Conservation (phyloP, 768 basidiomycete species). For the Cystofilobasidium capitatum region DNA sequence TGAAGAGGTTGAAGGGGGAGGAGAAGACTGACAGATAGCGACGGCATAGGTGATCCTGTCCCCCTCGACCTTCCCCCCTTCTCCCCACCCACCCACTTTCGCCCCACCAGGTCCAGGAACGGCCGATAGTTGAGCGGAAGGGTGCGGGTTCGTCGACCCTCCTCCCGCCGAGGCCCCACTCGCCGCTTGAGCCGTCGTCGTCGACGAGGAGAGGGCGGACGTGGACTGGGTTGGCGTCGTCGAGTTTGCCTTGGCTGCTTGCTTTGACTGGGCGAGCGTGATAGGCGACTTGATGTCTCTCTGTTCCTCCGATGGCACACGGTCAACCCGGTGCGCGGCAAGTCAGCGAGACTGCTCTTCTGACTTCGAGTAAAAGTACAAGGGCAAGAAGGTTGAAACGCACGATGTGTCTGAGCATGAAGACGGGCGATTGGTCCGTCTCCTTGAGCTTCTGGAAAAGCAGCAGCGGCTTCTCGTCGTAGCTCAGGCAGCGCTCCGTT, state of each 20-base stretch:
- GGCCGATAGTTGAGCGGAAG: constrained; percentile 3
- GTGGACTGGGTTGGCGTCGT: constrained; percentile 8
- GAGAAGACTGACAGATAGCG: neutral
- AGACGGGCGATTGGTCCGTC: constrained; percentile 92
- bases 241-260: constrained; percentile 48
- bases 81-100: too few species aligned
- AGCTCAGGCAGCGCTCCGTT: constrained; percentile 84
- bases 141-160: constrained; percentile 18
- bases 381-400: constrained; percentile 15
- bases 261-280: constrained; percentile 91
- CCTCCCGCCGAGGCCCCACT: constrained; percentile 28
- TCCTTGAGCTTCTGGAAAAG: constrained; percentile 97
- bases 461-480: constrained; percentile 93
- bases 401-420: constrained; percentile 56
- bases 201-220: constrained; percentile 25
- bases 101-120: too few species aligned
- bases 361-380: neutral
- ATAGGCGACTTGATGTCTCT: constrained; percentile 91
- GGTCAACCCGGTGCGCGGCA: too few species aligned
- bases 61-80: too few species aligned
- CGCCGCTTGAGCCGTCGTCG: neutral
- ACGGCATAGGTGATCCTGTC: constrained; percentile 11
- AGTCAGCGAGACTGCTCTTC: too few species aligned
- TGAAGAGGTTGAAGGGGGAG: too few species aligned
- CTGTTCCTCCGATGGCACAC: constrained; percentile 31